A percentile compares a stretch with the other conserved stretches of the same genome.
Evolutionary conservation across 148 eudicot species (phyloP).

Genomic region (Chenopodium quinoa): DNA sequence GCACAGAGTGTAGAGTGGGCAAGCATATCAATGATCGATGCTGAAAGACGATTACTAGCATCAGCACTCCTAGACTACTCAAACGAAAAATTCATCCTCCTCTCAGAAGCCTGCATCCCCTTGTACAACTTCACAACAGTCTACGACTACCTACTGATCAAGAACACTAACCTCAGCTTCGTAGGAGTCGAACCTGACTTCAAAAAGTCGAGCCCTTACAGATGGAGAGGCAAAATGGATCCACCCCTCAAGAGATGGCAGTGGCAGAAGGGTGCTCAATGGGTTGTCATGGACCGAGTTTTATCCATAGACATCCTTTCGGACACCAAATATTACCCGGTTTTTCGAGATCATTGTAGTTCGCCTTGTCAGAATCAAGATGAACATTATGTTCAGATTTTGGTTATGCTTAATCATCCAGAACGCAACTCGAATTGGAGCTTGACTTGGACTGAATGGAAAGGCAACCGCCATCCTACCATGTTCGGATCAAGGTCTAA

Average conservation of each 20-base stretch:
- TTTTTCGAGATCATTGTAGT: conserved; percentile 15
- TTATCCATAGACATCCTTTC: conserved; percentile 10
- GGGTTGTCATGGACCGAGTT: conserved; percentile 18
- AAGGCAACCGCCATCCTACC: conserved; percentile 1
- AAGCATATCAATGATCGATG: conserved; percentile 19
- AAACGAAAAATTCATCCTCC: conserved; percentile 19
- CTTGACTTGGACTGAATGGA: conserved; percentile 17
- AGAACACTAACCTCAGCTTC: background rate
- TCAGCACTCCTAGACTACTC: conserved; percentile 18
- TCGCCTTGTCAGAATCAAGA: conserved; percentile 17
- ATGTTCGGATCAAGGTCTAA: background rate
- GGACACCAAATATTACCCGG: conserved; percentile 10
- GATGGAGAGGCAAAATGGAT: background rate
- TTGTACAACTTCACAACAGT: conserved; percentile 21
- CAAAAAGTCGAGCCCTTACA: conserved; percentile 1
- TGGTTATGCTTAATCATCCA: conserved; percentile 9
- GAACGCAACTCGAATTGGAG: conserved; percentile 3
- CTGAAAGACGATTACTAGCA: conserved; percentile 19
- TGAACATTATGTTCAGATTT: conserved; percentile 8
- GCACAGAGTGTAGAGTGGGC: conserved; percentile 14
- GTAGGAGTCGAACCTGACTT: background rate
- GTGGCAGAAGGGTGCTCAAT: conserved; percentile 26
- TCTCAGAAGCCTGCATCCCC: conserved; percentile 24
- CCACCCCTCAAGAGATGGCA: conserved; percentile 7
- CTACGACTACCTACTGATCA: conserved; percentile 9